Percentiles rank a stretch among this genome's conserved stretches.
Conservation (phyloP, 768 basidiomycete species). For the Amanita pallidorosea region DNA sequence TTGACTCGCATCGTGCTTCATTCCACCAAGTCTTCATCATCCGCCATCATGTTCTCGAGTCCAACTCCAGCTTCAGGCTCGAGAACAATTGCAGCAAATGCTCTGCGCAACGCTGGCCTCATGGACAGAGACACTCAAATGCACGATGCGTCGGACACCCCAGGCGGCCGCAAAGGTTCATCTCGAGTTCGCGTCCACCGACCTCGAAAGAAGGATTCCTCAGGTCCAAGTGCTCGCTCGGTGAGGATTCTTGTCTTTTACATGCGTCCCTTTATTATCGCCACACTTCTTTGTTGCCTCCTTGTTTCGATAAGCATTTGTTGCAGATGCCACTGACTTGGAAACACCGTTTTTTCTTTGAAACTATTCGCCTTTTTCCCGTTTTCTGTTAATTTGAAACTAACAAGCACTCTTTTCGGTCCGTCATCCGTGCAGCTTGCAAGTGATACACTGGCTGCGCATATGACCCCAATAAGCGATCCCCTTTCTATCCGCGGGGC, state of each 20-base stretch:
- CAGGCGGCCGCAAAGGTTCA: constrained; percentile 64
- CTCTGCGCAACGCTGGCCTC: constrained; percentile 62
- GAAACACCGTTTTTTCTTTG: too few species aligned
- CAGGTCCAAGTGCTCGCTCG: constrained; percentile 35
- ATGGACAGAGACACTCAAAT: constrained; percentile 69
- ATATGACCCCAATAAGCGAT: constrained; percentile 31
- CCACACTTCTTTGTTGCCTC: constrained; percentile 10
- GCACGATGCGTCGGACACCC: constrained; percentile 60
- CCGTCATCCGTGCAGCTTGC: constrained; percentile 23
- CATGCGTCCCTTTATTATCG: constrained; percentile 18
- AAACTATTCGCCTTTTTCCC: neutral
- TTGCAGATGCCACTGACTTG: neutral
- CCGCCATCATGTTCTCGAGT: constrained; percentile 43
- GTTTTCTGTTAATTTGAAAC: neutral
- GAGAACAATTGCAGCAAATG: constrained; percentile 46
- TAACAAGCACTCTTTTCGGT: constrained; percentile 19
- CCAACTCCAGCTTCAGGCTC: constrained; percentile 48
- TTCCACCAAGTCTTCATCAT: constrained; percentile 4
- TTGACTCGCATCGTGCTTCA: constrained; percentile 1
- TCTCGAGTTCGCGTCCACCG: constrained; percentile 53
- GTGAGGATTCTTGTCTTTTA: constrained; percentile 47
- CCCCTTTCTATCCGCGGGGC: constrained; percentile 61
- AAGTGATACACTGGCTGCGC: constrained; percentile 26
- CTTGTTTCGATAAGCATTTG: neutral
- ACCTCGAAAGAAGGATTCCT: constrained; percentile 41